phyloP scores from a whole-genome alignment of 208 protist species.

The Leptomonas pyrrhocoris region DNA sequence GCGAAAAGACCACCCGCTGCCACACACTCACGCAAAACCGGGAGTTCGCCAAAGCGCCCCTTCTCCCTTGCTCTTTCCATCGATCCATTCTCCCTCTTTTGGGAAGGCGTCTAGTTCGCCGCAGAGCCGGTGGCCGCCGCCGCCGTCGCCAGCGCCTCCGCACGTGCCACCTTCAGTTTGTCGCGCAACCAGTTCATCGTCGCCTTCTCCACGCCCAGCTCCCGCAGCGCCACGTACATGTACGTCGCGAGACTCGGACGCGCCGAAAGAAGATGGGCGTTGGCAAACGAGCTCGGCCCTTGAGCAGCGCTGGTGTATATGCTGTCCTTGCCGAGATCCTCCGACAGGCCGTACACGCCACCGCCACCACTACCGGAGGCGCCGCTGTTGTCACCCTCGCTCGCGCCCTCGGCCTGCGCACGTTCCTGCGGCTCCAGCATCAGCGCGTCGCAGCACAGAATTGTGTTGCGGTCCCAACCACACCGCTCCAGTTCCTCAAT shows the following conservation, averaged over 20 bases:
- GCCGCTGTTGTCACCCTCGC: constrained; percentile 7
- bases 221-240: constrained; percentile 72
- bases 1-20: too few relatives aligned
- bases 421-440: constrained; percentile 46
- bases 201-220: constrained; percentile 61
- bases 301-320: constrained; percentile 50
- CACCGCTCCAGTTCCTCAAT: constrained; percentile 62
- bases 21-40: too few relatives aligned
- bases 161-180: constrained; percentile 36
- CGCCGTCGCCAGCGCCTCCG: constrained; percentile 22
- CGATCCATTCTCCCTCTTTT: too few relatives aligned
- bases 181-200: constrained; percentile 59
- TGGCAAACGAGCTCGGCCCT: constrained; percentile 49
- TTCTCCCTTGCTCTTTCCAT: too few relatives aligned
- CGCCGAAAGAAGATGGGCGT: constrained; percentile 29
- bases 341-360: not conserved
- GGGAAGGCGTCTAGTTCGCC: too few relatives aligned
- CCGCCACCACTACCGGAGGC: not conserved
- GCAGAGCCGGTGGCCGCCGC: not conserved
- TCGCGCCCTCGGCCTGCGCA: constrained; percentile 12
- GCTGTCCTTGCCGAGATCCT: constrained; percentile 19
- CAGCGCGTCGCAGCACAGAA: constrained; percentile 54
- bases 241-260: constrained; percentile 56
- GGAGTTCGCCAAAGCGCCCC: too few relatives aligned
- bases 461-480: constrained; percentile 59